Conservation (phyloP, 495 filamentous ascomycete species). For the Pseudotulostoma volvatum region DNA sequence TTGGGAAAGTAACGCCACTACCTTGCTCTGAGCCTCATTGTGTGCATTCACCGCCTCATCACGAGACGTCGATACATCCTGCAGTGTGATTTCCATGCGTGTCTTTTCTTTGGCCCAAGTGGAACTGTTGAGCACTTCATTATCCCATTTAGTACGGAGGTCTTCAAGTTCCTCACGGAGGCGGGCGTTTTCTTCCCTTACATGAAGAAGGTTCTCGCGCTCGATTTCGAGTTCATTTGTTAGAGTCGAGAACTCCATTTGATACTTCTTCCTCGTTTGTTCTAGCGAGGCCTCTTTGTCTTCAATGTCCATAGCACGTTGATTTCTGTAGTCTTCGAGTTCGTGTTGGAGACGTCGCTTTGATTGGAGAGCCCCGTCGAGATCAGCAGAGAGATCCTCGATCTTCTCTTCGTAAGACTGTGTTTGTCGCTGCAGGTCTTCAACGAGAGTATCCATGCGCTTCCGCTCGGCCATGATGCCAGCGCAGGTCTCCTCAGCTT, state of each 20-base stretch:
- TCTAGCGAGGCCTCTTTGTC: constrained; percentile 94
- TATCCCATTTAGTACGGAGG: constrained; percentile 92
- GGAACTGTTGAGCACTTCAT: constrained; percentile 92
- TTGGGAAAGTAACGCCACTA: constrained; percentile 82
- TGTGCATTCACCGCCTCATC: constrained; percentile 89
- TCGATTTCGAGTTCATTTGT: constrained; percentile 88
- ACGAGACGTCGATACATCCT: constrained; percentile 74
- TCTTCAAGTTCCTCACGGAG: constrained; percentile 90
- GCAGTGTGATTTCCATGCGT: constrained; percentile 74
- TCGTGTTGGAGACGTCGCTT: constrained; percentile 96
- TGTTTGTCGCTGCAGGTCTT: constrained; percentile 78
- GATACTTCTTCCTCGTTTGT: constrained; percentile 94
- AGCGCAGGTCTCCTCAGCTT: constrained; percentile 82
- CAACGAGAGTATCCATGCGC: constrained; percentile 71
- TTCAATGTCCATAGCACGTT: constrained; percentile 89
- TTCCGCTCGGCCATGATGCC: constrained; percentile 85
- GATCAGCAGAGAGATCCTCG: constrained; percentile 82
- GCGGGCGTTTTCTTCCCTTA: constrained; percentile 49
- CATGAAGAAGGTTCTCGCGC: constrained; percentile 63
- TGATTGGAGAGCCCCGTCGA: constrained; percentile 69
- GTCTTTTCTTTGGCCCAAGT: constrained; percentile 98
- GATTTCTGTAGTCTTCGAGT: constrained; percentile 90
- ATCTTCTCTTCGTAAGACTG: constrained; percentile 81
- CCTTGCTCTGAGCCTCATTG: constrained; percentile 84
- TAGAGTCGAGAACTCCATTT: constrained; percentile 73